Evolutionary conservation across 2,329 filamentous ascomycete species (phyloP), one percentile per base, ranked within the genome.

Genomic region (Didymella glomerata): DNA sequence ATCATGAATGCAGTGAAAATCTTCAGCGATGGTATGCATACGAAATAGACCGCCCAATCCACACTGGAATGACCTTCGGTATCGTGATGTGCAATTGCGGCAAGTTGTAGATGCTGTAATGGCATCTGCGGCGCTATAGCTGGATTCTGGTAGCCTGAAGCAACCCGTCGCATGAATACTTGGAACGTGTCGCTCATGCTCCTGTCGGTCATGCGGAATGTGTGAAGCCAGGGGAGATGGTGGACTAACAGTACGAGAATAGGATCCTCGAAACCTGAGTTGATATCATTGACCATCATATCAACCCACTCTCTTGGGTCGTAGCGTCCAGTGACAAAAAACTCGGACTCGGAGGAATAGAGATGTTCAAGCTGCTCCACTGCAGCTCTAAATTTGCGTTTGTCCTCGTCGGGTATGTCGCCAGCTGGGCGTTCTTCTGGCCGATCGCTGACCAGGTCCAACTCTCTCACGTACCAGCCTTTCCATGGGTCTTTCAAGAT

Each of bases 381-480:
- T 20, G 61, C 62, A 2, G n/a, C 14, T 25, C 45, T 54, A 30
- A 61, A 61, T 6, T 57, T 18, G 5, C 28, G 13, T n/a, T 48
- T 18, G 2, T 36, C 32, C 16, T 36, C 32, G 32, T 36, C 32
- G 14, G 32, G 14, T 8, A 36, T 16, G 5, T 64, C 57, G n/a
- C 59, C 53, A 18, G 55, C 52, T 8, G 60, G 41, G 16, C 54
- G 32, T 13, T 49, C 40, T 6, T 49, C 45, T 20, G 42, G 45
- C 11, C 61, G 55, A n/a, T 18, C 30, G 7, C 13, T 14, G 3
- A 61, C 59, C 16, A 68, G 52, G 20, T 61, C 60, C 9, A 67
- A 50, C 30, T 68, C 66, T n/a, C 61, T 60, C 2, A 63, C 60
- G 30, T 66, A 64, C 60, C 60, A 63, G 4, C 55, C 64, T 20